Evolutionary conservation across 2,329 filamentous ascomycete genomes (phyloP).

Genomic region (Colletotrichum euphorbiae): DNA sequence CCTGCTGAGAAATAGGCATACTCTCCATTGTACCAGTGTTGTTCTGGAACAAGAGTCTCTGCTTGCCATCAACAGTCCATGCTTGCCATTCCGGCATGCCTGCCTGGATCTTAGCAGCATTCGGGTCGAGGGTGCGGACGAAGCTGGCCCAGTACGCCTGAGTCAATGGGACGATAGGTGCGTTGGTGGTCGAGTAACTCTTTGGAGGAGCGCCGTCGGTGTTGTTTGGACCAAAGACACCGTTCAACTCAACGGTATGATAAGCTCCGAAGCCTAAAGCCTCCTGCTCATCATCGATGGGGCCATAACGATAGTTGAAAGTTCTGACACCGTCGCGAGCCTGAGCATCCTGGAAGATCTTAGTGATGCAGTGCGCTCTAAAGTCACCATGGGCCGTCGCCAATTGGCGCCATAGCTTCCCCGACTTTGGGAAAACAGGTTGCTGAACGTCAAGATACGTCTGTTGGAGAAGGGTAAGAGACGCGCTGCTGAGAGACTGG

Average conservation of each 20-base stretch:
- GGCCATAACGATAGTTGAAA: conserved; percentile 79
- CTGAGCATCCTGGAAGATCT: conserved; percentile 47
- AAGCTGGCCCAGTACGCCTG: conserved; percentile 83
- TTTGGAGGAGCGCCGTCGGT: conserved; percentile 59
- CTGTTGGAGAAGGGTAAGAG: conserved; percentile 48
- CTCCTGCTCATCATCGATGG: conserved; percentile 67
- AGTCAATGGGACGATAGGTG: conserved; percentile 67
- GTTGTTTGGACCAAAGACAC: conserved; percentile 75
- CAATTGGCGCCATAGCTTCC: conserved; percentile 53
- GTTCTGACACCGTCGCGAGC: conserved; percentile 49
- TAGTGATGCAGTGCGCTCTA: conserved; percentile 51
- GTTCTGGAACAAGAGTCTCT: conserved; percentile 58
- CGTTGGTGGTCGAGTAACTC: conserved; percentile 69
- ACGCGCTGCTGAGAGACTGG: conserved; percentile 46
- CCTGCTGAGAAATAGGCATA: conserved; percentile 39
- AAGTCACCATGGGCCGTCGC: conserved; percentile 51
- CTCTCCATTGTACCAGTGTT: conserved; percentile 57
- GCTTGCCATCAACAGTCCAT: conserved; percentile 43
- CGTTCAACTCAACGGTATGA: conserved; percentile 74
- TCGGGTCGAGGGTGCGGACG: conserved; percentile 74
- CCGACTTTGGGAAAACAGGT: conserved; percentile 47
- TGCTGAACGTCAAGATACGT: conserved; percentile 52
- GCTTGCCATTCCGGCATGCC: conserved; percentile 65
- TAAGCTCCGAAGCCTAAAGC: conserved; percentile 70
- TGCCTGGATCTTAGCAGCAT: conserved; percentile 57